These are phyloP conservation scores for Termitomyces sp. DNA, from an alignment of 768 basidiomycete genomes.

Conservation along the genomic window DNA sequence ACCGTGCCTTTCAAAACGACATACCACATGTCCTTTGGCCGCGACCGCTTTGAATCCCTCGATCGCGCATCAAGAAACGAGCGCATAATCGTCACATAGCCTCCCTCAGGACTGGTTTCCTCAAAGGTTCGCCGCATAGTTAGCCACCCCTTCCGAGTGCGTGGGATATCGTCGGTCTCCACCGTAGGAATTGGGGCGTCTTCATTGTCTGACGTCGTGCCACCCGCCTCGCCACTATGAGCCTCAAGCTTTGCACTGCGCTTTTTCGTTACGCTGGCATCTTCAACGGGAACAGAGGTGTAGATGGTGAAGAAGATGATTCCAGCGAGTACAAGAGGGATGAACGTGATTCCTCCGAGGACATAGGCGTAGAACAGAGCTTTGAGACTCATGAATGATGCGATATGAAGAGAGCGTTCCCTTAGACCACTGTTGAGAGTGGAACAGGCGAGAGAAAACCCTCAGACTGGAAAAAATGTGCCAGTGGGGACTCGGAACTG, in stretches of 20 bases:
- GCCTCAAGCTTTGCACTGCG: constrained; percentile 31
- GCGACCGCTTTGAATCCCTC: constrained; percentile 78
- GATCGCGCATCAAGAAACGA: constrained; percentile 81
- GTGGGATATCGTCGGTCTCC: constrained; percentile 56
- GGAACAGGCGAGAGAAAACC: not conserved
- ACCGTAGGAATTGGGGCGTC: constrained; percentile 24
- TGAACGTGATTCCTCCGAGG: constrained; percentile 86
- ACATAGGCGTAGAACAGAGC: constrained; percentile 82
- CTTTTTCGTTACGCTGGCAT: constrained; percentile 45
- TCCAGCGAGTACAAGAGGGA: constrained; percentile 69
- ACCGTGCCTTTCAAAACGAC: constrained; percentile 90
- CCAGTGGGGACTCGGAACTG: not conserved
- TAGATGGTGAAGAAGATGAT: constrained; percentile 67
- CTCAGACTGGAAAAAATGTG: not conserved
- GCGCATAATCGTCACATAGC: constrained; percentile 78
- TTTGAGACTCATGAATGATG: constrained; percentile 56
- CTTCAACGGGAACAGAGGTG: constrained; percentile 80
- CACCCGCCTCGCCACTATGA: constrained; percentile 27
- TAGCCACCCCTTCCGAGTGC: constrained; percentile 77
- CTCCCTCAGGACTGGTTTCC: constrained; percentile 56
- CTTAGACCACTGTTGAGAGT: constrained; percentile 9
- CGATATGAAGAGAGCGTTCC: not conserved
- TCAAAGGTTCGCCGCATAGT: constrained; percentile 80
- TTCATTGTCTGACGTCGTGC: constrained; percentile 23
- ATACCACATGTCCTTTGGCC: constrained; percentile 92